Evolutionary conservation across 345 rosid species (phyloP), one percentile per base, ranked within the genome.

Genomic region (Cardamine occulta): DNA sequence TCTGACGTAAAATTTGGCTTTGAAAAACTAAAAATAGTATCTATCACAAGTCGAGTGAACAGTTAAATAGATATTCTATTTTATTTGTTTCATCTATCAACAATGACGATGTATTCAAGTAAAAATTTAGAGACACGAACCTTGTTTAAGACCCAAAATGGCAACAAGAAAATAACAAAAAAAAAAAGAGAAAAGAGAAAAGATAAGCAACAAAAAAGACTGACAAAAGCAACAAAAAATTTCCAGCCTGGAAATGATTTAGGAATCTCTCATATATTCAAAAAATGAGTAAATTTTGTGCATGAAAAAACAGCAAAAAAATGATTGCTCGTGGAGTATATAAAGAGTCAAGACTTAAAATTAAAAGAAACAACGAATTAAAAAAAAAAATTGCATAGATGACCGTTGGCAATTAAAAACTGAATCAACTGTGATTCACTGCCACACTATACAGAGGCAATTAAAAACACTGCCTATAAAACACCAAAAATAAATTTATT

Each of bases 361-460:
- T 24, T 15, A 42, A 17, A 70, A 1, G 28, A 62, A 70, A 32
- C 39, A 59, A 37, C 3, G 6, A 31, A 24, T 24, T 47, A 1
- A 6, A 15, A 19, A 7, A 7, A n/a, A 12, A 40, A 12, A 12
- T 8, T 68, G 59, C 52, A 77, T n/a, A 63, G 55, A 70, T 66
- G 78, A 78, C 78, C 81, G 81, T 78, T 78, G 74, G n/a, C n/a
- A n/a, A n/a, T n/a, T n/a, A n/a, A n/a, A n/a, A 66, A 66, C 64
- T 66, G 59, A 72, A 72, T 66, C 63, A 65, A 65, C 14, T 65
- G 68, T 58, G 32, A 65, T 55, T 77, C 52, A 68, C 69, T 63
- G 80, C 39, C 37, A 77, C 44, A 2, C 5, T 28, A 28, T 21
- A 53, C 70, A 53, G 26, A 12, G 2, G 48, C 60, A 52, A 45